Base-by-base conservation (phyloP, 1,284 basidiomycete species). In the Sanghuangporus sanghuang region DNA sequence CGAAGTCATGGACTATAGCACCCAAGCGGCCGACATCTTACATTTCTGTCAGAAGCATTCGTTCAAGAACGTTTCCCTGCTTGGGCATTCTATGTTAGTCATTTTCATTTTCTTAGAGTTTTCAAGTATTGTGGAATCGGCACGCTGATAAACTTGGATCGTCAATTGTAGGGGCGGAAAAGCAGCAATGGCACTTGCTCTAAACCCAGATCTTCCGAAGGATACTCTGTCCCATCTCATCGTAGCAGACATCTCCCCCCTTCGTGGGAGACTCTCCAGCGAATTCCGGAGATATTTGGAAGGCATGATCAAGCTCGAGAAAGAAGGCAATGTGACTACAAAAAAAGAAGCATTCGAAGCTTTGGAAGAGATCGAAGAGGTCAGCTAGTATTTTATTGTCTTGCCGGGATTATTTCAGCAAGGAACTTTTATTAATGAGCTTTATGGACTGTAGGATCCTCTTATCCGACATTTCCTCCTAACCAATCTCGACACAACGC, bases 51-150 rank as follows among this genome's bases (percentile, higher is more conserved):
- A 76, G 11, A 73, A 75, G 38, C 81, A 83, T 60, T 77, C 76
- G 0, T 73, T 91, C 40, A 76, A 76, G 1, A 77, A 89, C n/a
- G 79, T 92, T 27, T 82, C 86, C 0, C 79, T 95, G 2, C 77
- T 94, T 6, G 94, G 93, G 0, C 93, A 95, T 71, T 95, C 92
- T 1, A 93, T 95, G 92, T 91, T 69, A 54, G 85, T 75, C 18
- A 7, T 42, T 40, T 57, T 42, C 42, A 32, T 44, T 14, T 53
- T 8, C 16, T 36, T 52, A 56, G 40, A 56, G 40, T 56, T 39
- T 35, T 48, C 59, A 55, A 27, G 14, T 16, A 23, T 54, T 44
- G 61, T 18, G 40, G 54, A 6, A 46, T 23, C 60, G 27, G 58
- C 32, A 38, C 2, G 61, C 11, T 32, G 39, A 21, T 46, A 2